A percentile compares a stretch with the other conserved stretches of the same genome.
These are phyloP conservation scores for Plenodomus lindquistii DNA, from an alignment of 2,329 filamentous ascomycete genomes.

Conservation along the genomic window DNA sequence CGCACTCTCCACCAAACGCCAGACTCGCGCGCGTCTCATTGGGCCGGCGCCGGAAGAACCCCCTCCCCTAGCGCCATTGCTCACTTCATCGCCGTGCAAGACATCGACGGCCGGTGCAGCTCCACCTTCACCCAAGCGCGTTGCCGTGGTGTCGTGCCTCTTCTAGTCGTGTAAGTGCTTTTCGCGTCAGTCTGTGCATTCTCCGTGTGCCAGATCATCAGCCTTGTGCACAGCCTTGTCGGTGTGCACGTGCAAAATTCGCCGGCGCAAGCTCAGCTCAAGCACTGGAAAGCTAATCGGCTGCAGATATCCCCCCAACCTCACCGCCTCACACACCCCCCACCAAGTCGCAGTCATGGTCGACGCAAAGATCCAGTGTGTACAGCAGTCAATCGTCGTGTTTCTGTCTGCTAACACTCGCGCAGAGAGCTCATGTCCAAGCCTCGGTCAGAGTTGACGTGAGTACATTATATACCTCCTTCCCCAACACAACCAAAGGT, in stretches of 20 bases:
- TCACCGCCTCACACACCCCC: neutral
- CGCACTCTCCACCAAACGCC: conserved; percentile 16
- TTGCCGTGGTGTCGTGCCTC: conserved; percentile 33
- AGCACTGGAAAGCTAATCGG: conserved; percentile 25
- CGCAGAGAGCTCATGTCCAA: conserved; percentile 84
- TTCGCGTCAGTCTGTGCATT: conserved; percentile 23
- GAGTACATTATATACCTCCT: conserved; percentile 49
- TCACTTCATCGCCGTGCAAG: conserved; percentile 27
- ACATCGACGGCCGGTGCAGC: conserved; percentile 23
- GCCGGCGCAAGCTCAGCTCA: conserved; percentile 20
- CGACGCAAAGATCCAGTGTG: conserved; percentile 52
- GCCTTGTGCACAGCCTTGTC: conserved; percentile 11
- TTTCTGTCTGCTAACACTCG: neutral
- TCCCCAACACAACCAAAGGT: neutral
- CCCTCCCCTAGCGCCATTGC: conserved; percentile 17
- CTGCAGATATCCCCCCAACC: conserved; percentile 4
- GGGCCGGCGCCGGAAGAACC: conserved; percentile 26
- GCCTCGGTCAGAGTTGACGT: conserved; percentile 90
- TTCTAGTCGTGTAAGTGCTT: conserved; percentile 12
- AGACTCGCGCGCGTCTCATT: conserved; percentile 26
- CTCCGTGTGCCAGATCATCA: conserved; percentile 12
- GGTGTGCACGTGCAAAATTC: conserved; percentile 16
- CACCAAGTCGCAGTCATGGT: conserved; percentile 23
- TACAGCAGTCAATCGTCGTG: neutral
- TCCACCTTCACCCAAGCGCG: conserved; percentile 29